These are phyloP conservation scores for Alternaria dauci DNA, from an alignment of 2,329 filamentous ascomycete genomes.

Conservation along the genomic window DNA sequence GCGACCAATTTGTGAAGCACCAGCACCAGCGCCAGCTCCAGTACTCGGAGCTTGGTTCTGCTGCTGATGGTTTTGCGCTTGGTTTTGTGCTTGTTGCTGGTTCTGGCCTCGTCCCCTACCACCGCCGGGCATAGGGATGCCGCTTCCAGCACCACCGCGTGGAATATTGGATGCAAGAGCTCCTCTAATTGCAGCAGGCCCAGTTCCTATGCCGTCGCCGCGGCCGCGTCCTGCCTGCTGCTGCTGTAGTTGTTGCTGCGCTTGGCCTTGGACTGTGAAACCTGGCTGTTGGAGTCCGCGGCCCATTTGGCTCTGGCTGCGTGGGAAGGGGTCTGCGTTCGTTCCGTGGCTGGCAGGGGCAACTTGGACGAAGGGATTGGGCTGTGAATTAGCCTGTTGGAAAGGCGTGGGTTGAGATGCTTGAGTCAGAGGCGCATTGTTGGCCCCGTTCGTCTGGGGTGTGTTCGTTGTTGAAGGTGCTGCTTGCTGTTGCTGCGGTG, in stretches of 20 bases:
- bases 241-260: conserved; percentile 29
- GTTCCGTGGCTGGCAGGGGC: conserved; percentile 13
- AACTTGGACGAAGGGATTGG: conserved; percentile 26
- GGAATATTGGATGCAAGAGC: conserved; percentile 44
- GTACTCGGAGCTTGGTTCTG: conserved; percentile 18
- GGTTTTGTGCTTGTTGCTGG: conserved; percentile 21
- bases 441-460: conserved; percentile 28
- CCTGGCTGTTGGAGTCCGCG: conserved; percentile 38
- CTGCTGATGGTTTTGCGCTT: conserved; percentile 16
- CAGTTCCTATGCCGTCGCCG: conserved; percentile 19
- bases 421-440: conserved; percentile 19
- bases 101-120: conserved; percentile 33
- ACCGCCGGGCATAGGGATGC: conserved; percentile 44
- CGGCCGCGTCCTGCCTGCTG: conserved; percentile 23
- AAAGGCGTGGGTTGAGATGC: conserved; percentile 6
- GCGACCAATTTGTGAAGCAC: conserved; percentile 36
- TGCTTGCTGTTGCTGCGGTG: conserved; percentile 23
- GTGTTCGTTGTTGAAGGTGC: conserved; percentile 3
- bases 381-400: conserved; percentile 3
- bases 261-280: conserved; percentile 24
- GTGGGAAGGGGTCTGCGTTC: conserved; percentile 24
- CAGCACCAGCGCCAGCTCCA: conserved; percentile 6
- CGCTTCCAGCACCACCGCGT: conserved; percentile 37
- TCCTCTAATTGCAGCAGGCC: conserved; percentile 40
- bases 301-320: conserved; percentile 22